Conservation (phyloP, 1,284 basidiomycete genomes). For the Thecaphora thlaspeos region DNA sequence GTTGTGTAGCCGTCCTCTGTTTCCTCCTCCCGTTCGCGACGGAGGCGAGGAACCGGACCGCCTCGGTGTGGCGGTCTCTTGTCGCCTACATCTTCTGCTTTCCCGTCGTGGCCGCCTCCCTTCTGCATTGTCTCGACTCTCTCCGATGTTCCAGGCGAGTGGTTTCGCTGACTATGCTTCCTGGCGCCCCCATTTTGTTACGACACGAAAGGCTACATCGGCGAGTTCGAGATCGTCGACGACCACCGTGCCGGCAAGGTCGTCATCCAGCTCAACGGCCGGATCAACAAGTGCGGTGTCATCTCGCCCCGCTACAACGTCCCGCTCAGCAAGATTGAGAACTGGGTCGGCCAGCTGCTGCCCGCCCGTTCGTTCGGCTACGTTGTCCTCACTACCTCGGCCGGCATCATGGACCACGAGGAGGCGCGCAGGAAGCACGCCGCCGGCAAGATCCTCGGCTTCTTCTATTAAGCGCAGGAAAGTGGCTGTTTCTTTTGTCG, state of each 20-base stretch:
- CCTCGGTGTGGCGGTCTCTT: background rate
- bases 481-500: background rate
- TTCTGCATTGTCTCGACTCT: background rate
- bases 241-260: slow-evolving; percentile 99
- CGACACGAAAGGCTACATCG: slow-evolving; percentile 99
- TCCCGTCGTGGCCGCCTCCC: background rate
- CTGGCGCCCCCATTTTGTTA: background rate
- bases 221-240: slow-evolving; percentile 98
- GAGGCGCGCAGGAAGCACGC: slow-evolving; percentile 98
- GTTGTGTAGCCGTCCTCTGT: background rate
- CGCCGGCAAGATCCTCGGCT: slow-evolving; percentile 71
- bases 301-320: slow-evolving; percentile 99
- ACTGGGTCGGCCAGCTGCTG: slow-evolving; percentile 64
- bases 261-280: slow-evolving; percentile 95
- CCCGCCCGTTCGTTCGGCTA: slow-evolving; percentile 84
- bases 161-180: too few relatives aligned
- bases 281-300: slow-evolving; percentile 95
- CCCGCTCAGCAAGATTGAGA: slow-evolving; percentile 86
- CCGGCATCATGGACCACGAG: slow-evolving; percentile 98
- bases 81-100: background rate
- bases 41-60: too few relatives aligned
- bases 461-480: slow-evolving; percentile 51
- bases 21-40: background rate
- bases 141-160: too few relatives aligned
- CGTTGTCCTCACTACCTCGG: slow-evolving; percentile 95